Evolutionary conservation across 805 yeast genomes (phyloP), one percentile per base, ranked within the genome.

Genomic region (Cyberlindnera amylophila): DNA sequence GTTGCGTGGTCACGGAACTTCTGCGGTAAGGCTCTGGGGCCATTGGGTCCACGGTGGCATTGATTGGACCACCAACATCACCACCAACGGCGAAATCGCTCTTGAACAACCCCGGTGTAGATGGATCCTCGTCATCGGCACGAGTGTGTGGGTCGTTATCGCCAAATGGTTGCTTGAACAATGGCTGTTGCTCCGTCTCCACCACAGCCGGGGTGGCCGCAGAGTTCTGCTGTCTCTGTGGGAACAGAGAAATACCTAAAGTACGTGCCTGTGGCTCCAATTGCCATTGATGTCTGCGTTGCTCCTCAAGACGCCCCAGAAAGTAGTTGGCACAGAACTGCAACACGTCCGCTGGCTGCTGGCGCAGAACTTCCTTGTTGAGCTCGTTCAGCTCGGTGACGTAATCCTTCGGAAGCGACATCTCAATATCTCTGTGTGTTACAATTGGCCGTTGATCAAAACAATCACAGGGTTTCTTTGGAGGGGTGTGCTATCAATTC

Each of bases 241-340:
- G 64, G 34, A 64, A 72, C 51, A 76, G 62, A 33, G 66, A 70
- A 24, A 79, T 64, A 1, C 82, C 82, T 29, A 75, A 71, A 1
- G 73, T 66, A 34, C 61, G 64, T 4, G 79, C 80, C 47, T 67
- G 68, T 15, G 66, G 57, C 53, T 72, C 75, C 44, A 71, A 74
- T n/a, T 61, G 60, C 76, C 79, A 76, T 37, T 73, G 63, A 30
- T 69, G 70, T 23, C 67, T 56, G 57, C 86, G 71, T 56, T 82
- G 86, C 24, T 73, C 71, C 51, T 79, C 81, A 45, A 85, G 65
- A 45, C 81, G 75, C 37, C 70, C 61, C 56, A 74, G 75, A 67
- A 86, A 86, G 62, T 81, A 82, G 62, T 80, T 75, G 42, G 86
- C 82, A 55, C 90, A 82, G 64, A 84, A 86, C 57, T 85, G 89